These are phyloP conservation scores for Amanita rubescens DNA, from an alignment of 768 basidiomycete genomes.

Conservation along the genomic window DNA sequence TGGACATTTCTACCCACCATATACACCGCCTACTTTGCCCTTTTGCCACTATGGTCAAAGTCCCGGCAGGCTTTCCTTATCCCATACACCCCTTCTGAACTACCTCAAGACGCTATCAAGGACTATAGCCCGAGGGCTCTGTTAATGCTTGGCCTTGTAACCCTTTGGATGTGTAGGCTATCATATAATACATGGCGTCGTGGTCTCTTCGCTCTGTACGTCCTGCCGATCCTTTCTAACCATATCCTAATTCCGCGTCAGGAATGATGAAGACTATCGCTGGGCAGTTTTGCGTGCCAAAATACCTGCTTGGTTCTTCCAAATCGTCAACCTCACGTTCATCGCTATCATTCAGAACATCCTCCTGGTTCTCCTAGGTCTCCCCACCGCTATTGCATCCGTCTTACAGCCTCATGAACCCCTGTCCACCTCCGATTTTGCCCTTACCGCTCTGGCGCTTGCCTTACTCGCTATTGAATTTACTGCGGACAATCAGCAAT, in stretches of 20 bases:
- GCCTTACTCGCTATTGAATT: conserved; percentile 63
- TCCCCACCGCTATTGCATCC: conserved; percentile 53
- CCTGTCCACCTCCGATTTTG: conserved; percentile 52
- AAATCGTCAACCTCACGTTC: conserved; percentile 49
- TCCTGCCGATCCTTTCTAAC: neutral
- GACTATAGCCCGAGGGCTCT: conserved; percentile 65
- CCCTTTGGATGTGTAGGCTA: conserved; percentile 65
- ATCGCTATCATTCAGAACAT: conserved; percentile 77
- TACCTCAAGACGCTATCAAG: conserved; percentile 30
- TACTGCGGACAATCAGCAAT: conserved; percentile 89
- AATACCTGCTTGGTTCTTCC: conserved; percentile 36
- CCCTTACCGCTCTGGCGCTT: conserved; percentile 53
- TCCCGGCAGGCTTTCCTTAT: conserved; percentile 32
- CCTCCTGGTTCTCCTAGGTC: conserved; percentile 63
- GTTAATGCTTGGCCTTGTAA: conserved; percentile 65
- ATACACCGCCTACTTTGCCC: conserved; percentile 76
- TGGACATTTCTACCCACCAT: conserved; percentile 77
- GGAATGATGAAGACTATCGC: conserved; percentile 86
- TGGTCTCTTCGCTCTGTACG: conserved; percentile 70
- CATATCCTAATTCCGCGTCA: conserved; percentile 21
- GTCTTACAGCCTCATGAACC: conserved; percentile 44
- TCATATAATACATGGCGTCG: conserved; percentile 80
- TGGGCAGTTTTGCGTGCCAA: conserved; percentile 72
- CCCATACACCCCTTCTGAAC: conserved; percentile 50
- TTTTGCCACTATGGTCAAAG: conserved; percentile 56